Conservation (phyloP, 1,139 yeast species). For the Taphrina communis region DNA sequence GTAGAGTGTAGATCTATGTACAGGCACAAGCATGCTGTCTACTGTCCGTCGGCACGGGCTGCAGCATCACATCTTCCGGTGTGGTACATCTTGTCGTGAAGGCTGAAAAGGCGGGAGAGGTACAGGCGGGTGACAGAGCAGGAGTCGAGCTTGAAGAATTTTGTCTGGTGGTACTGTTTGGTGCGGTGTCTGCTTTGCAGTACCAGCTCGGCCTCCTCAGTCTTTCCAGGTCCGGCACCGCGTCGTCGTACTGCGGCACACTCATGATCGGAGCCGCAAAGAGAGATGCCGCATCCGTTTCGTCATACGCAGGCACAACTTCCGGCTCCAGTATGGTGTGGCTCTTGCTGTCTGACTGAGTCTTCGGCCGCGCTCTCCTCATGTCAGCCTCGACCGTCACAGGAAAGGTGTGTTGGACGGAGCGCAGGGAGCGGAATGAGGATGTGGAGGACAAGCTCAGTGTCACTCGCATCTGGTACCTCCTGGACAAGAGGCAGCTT, state of each 20-base stretch:
- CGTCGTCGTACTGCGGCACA: constrained; percentile 15
- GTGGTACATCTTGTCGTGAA: not conserved
- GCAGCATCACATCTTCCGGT: too few species aligned
- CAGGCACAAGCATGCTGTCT: too few species aligned
- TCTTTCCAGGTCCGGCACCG: constrained; percentile 5
- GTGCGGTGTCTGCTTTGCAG: constrained; percentile 9
- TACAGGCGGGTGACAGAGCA: not conserved
- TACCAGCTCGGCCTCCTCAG: constrained; percentile 23
- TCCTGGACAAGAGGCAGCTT: constrained; percentile 25
- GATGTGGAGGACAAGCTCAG: not conserved
- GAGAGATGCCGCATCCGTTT: not conserved
- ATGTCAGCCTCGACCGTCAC: constrained; percentile 6
- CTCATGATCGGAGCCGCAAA: constrained; percentile 7
- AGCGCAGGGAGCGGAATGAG: not conserved
- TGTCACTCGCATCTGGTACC: constrained; percentile 6
- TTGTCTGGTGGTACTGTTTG: not conserved
- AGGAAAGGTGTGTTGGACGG: constrained; percentile 14
- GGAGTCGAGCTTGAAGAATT: not conserved
- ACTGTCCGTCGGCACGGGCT: too few species aligned
- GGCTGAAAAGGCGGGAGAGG: too few species aligned
- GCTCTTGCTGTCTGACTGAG: not conserved
- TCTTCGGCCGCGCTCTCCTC: not conserved
- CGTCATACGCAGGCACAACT: constrained; percentile 1
- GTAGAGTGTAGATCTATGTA: too few species aligned
- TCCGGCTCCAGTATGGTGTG: not conserved